Evolutionary conservation across 331 rosid genomes (phyloP).

Genomic region (Saraca asoca): DNA sequence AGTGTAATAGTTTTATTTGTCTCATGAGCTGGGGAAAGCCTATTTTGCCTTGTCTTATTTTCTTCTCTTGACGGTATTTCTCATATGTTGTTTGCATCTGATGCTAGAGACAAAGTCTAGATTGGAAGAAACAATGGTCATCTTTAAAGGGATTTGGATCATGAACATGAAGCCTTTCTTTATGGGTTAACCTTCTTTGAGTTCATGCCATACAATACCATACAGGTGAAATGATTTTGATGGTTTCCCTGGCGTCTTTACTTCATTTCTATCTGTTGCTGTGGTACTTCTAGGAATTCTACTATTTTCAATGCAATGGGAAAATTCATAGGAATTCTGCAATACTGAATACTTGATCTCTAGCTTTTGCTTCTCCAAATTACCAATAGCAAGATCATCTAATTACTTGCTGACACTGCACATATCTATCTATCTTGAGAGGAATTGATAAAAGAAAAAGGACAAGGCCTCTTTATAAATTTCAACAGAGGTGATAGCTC

Average conservation of each 20-base stretch:
- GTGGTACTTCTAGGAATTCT: conserved; percentile 19
- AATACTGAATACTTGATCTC: no score
- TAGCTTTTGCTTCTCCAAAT: no score
- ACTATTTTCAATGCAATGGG: neutral
- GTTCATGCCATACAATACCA: neutral
- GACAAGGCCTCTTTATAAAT: no score
- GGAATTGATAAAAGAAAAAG: no score
- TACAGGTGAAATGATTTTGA: no score
- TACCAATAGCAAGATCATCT: no score
- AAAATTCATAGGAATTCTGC: no score
- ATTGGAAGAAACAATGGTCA: neutral
- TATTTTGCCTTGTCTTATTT: neutral
- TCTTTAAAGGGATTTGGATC: neutral
- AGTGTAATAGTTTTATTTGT: no score
- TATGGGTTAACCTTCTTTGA: neutral
- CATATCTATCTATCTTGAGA: no score
- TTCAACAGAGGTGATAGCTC: no score
- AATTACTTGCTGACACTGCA: no score
- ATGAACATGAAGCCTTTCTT: neutral
- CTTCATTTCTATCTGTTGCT: conserved; percentile 1
- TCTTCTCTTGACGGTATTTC: conserved; percentile 8
- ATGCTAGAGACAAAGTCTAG: neutral
- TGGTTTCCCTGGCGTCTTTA: no score
- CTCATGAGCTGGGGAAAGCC: neutral
- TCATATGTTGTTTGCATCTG: conserved; percentile 10